Conservation (phyloP, 306 rosid species). For the Begonia fuchsioides region DNA sequence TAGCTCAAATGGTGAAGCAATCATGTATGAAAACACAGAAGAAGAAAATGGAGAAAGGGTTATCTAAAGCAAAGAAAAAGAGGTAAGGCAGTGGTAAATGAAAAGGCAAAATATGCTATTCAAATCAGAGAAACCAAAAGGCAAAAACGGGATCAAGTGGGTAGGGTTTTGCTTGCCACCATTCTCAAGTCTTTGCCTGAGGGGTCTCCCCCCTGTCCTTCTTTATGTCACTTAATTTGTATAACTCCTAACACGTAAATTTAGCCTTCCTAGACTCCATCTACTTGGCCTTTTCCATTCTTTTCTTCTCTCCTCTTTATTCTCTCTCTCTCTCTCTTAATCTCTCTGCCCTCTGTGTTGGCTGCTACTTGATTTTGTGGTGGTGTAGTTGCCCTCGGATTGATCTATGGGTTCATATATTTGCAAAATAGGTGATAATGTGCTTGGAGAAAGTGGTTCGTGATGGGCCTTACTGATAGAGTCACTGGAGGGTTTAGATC, state of each 20-base stretch:
- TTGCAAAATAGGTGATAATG: too few species aligned
- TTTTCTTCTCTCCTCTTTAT: slow-evolving; percentile 6
- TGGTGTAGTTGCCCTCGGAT: neutral
- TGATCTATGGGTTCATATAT: neutral
- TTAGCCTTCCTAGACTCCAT: neutral
- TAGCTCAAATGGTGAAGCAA: too few species aligned
- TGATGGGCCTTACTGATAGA: too few species aligned
- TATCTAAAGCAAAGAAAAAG: slow-evolving; percentile 14
- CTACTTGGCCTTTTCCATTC: slow-evolving; percentile 8
- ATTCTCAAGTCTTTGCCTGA: neutral
- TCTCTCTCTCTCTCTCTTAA: too few species aligned
- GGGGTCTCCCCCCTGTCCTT: neutral
- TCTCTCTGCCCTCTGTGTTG: neutral
- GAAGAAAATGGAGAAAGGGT: neutral
- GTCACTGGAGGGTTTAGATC: too few species aligned
- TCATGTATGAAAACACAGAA: too few species aligned
- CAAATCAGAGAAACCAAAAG: slow-evolving; percentile 45
- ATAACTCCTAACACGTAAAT: slow-evolving; percentile 5
- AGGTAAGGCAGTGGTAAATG: slow-evolving; percentile 30
- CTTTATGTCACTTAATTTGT: slow-evolving; percentile 12
- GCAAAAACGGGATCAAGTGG: slow-evolving; percentile 30
- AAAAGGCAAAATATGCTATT: slow-evolving; percentile 42
- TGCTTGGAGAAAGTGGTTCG: too few species aligned
- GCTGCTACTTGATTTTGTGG: neutral
- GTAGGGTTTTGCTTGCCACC: slow-evolving; percentile 30